Base-by-base conservation (phyloP, 768 basidiomycete species). In the Leccinum subgranulosum region DNA sequence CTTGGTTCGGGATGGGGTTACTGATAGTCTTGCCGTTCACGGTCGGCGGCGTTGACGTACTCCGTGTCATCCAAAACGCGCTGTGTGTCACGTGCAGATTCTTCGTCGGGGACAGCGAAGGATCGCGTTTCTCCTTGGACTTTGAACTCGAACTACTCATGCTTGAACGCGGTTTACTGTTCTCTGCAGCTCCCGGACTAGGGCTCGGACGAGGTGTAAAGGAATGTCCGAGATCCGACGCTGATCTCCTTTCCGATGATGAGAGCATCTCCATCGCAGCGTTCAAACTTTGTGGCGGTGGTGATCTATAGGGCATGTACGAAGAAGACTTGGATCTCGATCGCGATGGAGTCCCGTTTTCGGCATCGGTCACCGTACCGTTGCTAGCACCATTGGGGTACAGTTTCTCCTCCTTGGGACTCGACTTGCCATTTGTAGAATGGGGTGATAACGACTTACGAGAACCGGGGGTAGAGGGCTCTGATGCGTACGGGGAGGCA, bases 261-360 rank as follows among this genome's bases (percentile, higher is more conserved):
- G 71, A 71, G 10, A 91, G 72, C 73, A 85, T 81, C 70, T 91
- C 86, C 33, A 87, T 74, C 15, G 87, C 88, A 55, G 88, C 88
- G 62, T 80, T 82, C 48, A 92, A 76, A 60, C 87, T 89, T 72
- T 90, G 88, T 1, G 86, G 85, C 53, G 76, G 79, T 47, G 81
- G 81, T 17, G 84, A 73, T 53, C 78, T 79, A 69, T 81, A 76
- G 15, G 84, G 75, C 29, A 84, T 72, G 64, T 81, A 80, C 14
- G 84, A 77, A 17, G 83, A 80, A 47, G 82, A 79, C 65, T 83
- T 86, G 23, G 80, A 70, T 60, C 79, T 75, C 45, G 75, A 73
- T 41, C 82, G 80, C n/a, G 80, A 74, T 48, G 70, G 70, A 6
- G 78, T 73, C 49, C 77, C 77, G 63, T 73, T 64, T 66, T 73